These are phyloP conservation scores for Neofusicoccum sp. DNA, from an alignment of 2,329 filamentous ascomycete species.

Conservation along the genomic window DNA sequence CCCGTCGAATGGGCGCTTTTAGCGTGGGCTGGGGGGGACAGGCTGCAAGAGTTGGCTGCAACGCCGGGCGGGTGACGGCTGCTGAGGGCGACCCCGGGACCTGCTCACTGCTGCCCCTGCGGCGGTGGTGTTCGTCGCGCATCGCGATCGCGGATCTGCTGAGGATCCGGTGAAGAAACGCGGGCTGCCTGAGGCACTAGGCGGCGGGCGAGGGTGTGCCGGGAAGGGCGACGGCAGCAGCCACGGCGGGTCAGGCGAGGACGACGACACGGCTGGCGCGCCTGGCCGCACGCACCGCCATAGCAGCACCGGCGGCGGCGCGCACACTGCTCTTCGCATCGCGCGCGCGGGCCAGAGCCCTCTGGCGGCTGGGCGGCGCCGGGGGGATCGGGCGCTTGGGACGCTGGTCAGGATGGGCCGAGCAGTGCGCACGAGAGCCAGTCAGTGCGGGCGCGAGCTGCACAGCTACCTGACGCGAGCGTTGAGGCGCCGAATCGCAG, in stretches of 20 bases:
- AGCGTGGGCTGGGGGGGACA: slow-evolving; percentile 10
- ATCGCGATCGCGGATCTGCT: too few relatives aligned
- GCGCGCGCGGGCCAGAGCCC: slow-evolving; percentile 11
- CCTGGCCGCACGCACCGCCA: too few relatives aligned
- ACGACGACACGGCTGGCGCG: too few relatives aligned
- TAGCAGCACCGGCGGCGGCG: too few relatives aligned
- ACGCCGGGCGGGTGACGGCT: slow-evolving; percentile 6
- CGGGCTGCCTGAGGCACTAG: too few relatives aligned
- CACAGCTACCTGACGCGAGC: slow-evolving; percentile 21
- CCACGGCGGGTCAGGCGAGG: too few relatives aligned
- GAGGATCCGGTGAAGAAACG: too few relatives aligned
- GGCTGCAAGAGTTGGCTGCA: slow-evolving; percentile 6
- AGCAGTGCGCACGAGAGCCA: slow-evolving; percentile 8
- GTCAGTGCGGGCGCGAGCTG: slow-evolving; percentile 11
- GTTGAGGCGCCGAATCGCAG: slow-evolving; percentile 19
- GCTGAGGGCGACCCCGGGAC: too few relatives aligned
- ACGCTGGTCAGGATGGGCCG: slow-evolving; percentile 17
- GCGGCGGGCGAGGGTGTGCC: too few relatives aligned
- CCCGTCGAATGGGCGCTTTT: slow-evolving; percentile 15
- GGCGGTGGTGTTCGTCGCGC: too few relatives aligned
- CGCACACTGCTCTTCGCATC: background rate
- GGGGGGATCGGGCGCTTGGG: slow-evolving; percentile 15
- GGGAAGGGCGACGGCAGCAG: too few relatives aligned
- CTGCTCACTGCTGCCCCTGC: too few relatives aligned
- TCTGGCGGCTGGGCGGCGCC: slow-evolving; percentile 15